phyloP scores from a whole-genome alignment of 2,329 filamentous ascomycete species.

The Beauveria bassiana region DNA sequence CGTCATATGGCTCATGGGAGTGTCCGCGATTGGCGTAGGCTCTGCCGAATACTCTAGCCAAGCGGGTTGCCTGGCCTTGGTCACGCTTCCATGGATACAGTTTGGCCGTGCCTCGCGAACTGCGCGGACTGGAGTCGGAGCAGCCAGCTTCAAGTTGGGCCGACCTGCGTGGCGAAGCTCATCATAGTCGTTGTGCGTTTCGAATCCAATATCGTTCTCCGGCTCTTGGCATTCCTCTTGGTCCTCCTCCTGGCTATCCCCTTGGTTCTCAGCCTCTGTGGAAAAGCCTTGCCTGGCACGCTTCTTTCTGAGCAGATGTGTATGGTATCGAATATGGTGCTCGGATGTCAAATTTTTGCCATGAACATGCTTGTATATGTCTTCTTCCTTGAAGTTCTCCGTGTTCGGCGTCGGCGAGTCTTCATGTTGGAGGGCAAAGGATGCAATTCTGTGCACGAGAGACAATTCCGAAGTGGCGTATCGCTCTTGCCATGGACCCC shows the following conservation, averaged over 20 bases:
- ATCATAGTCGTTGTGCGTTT: rapidly evolving
- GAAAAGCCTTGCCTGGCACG: not conserved
- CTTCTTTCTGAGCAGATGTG: not conserved
- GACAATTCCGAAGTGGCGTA: not conserved
- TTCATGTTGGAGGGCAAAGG: not conserved
- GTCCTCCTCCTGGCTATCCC: not conserved
- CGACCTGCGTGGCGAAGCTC: not conserved
- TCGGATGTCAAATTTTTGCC: constrained; percentile 4
- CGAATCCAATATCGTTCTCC: rapidly evolving
- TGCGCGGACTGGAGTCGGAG: not conserved
- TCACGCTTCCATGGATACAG: not conserved
- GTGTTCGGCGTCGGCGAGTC: not conserved
- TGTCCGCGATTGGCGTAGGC: not conserved
- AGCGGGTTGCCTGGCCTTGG: not conserved
- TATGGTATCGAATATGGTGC: constrained; percentile 6
- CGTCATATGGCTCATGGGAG: constrained; percentile 8
- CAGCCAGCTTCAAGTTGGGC: not conserved
- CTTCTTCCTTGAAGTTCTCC: not conserved
- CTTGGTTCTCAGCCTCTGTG: not conserved
- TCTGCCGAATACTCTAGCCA: not conserved
- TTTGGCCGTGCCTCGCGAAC: not conserved
- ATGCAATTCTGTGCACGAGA: not conserved
- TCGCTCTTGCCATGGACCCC: not conserved
- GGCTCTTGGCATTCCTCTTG: not conserved
- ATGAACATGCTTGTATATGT: constrained; percentile 2